Evolutionary conservation across 2,329 filamentous ascomycete genomes (phyloP), one percentile per base, ranked within the genome.

Genomic region (Aspergillus tanneri): DNA sequence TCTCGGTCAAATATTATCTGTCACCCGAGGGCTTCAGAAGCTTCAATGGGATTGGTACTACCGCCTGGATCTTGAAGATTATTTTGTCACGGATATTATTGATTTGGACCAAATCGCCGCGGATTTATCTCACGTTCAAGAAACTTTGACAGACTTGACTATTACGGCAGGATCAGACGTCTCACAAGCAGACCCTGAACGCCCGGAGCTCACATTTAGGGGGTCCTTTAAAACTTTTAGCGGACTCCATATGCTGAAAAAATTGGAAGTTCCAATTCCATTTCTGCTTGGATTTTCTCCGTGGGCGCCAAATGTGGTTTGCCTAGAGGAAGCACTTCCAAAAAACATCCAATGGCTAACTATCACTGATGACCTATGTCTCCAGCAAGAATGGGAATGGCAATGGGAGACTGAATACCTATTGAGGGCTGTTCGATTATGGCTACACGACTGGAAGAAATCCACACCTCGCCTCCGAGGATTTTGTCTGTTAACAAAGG

Each of bases 91-190:
- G 5, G 34, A 38, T 12, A 51, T 49, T 5, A 14, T 59, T 10
- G 18, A 59, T 34, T 46, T 60, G 9, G 53, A 58, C 23, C 46
- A 30, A 16, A 38, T 60, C 21, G 52, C 28, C 4, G 49, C 48
- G 24, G 52, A 45, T 14, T 11, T 60, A 52, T 57, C 52, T 49
- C 46, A 49, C 43, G 49, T 59, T 43, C 35, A 27, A 40, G 46
- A 35, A 3, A 60, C 58, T 27, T 21, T 60, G 21, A 55, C 35
- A 5, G 53, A 59, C 5, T 46, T 62, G 19, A 54, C 19, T 10
- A 58, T 62, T 14, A 30, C 43, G 16, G 53, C n/a, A n/a, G n/a
- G n/a, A n/a, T n/a, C 48, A 8, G 18, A 46, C n/a, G 9, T 12
- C 23, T 10, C 16, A 10, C 2, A n/a, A 1, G 40, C 21, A 16